phyloP scores from a whole-genome alignment of 1,284 basidiomycete species.

The Acaromyces ingoldii region DNA sequence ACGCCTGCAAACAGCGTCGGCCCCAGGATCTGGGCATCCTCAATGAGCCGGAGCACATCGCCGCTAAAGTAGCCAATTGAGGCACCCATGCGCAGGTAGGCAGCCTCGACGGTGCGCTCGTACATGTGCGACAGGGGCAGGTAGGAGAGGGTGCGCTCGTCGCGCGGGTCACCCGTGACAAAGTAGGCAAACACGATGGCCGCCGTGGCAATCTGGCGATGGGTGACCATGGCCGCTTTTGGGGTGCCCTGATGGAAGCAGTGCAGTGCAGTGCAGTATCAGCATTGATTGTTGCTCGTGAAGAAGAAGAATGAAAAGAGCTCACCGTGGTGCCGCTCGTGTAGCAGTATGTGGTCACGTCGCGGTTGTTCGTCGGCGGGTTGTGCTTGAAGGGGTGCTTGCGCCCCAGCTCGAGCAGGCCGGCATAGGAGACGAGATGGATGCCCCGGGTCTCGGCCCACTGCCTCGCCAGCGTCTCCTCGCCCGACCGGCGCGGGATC shows the following conservation, averaged over 20 bases:
- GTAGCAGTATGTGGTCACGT: slow-evolving; percentile 76
- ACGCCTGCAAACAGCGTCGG: slow-evolving; percentile 57
- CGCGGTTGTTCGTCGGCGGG: slow-evolving; percentile 58
- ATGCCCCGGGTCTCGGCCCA: slow-evolving; percentile 37
- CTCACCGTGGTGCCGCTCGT: slow-evolving; percentile 63
- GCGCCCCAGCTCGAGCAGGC: slow-evolving; percentile 39
- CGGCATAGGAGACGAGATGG: slow-evolving; percentile 31
- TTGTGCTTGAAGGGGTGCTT: slow-evolving; percentile 61
- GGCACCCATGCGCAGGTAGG: slow-evolving; percentile 53
- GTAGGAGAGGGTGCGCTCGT: slow-evolving; percentile 66
- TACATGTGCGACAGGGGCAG: slow-evolving; percentile 78
- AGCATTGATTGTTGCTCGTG: too few species aligned
- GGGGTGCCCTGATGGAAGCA: slow-evolving; percentile 53
- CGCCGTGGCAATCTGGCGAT: slow-evolving; percentile 64
- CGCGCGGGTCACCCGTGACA: slow-evolving; percentile 50
- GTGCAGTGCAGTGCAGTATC: too few species aligned
- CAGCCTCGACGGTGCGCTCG: slow-evolving; percentile 46
- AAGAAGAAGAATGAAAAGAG: too few species aligned
- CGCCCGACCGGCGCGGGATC: too few species aligned
- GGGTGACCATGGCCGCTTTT: slow-evolving; percentile 71
- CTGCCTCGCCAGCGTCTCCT: slow-evolving; percentile 24
- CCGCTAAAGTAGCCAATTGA: slow-evolving; percentile 81
- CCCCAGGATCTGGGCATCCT: slow-evolving; percentile 79
- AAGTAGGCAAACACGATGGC: slow-evolving; percentile 42
- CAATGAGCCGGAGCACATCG: slow-evolving; percentile 79